Base-by-base conservation (phyloP, 441 rosid species). In the Populus tomentosa region DNA sequence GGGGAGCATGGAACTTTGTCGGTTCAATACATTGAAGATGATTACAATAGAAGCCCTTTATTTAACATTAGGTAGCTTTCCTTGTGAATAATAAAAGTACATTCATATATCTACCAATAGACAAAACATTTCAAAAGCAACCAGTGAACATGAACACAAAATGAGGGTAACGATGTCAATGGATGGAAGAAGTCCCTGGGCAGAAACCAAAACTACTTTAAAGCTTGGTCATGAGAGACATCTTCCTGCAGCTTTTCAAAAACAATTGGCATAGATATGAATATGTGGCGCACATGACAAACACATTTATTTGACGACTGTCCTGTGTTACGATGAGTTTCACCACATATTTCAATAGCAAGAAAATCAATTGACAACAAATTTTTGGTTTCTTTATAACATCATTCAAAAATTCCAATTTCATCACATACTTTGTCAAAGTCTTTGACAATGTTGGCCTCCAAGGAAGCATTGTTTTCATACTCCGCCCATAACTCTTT, bases 371-470 rank as follows among this genome's bases (percentile, higher is more conserved):
- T 28, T 30, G 64, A 26, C 23, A 50, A 42, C 4, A 13, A 46
- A 10, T 62, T 46, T 76, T 65, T 59, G 9, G 72, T 2, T 67
- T 6, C 21, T 65, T 56, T 59, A 73, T 10, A 42, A 61, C 2
- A 36, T 59, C 59, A 38, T 16, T 68, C 18, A 53, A 26, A 14
- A 40, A 18, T 10, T 53, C 24, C 21, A 6, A 76, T 28, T 28
- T 28, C 30, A 28, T 2, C 30, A 28, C 30, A 28, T 28, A 28
- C 96, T 86, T 95, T 95, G 82, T 95, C 98, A 32, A 95, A 89
- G 79, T 95, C 98, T 87, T 95, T 95, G 78, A 95, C 95, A 79
- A 95, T 82, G 85, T 90, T 95, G 71, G 98, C 98, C 86, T 95
- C 98, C 23, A 90, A 85, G 33, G 98, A 87, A 23, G 88, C 85